These are phyloP conservation scores for Ustilago crameri DNA, from an alignment of 1,284 basidiomycete genomes.

Conservation along the genomic window DNA sequence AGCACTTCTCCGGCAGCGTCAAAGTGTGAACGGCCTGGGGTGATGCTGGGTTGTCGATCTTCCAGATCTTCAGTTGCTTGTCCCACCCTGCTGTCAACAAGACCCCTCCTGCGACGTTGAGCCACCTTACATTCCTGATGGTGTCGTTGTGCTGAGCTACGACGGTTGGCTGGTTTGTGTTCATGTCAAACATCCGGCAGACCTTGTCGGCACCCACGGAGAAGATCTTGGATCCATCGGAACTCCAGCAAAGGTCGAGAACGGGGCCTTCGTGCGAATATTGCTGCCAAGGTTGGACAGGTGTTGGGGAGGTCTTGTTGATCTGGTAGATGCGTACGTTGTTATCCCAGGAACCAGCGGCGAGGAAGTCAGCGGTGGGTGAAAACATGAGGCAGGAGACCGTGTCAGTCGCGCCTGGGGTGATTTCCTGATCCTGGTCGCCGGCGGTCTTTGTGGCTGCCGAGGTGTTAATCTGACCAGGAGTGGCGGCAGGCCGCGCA, in stretches of 20 bases:
- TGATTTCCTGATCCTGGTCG: constrained; percentile 77
- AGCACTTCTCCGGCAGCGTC: constrained; percentile 86
- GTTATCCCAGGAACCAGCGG: constrained; percentile 69
- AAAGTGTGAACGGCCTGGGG: constrained; percentile 51
- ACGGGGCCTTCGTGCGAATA: constrained; percentile 85
- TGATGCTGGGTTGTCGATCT: constrained; percentile 54
- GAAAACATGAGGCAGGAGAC: constrained; percentile 67
- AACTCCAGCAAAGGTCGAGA: constrained; percentile 83
- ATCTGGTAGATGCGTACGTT: constrained; percentile 73
- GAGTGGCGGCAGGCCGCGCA: constrained; percentile 35
- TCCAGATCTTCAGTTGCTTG: constrained; percentile 78
- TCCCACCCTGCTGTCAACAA: constrained; percentile 91
- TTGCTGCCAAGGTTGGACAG: constrained; percentile 71
- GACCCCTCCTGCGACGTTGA: constrained; percentile 78
- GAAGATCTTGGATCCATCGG: constrained; percentile 82
- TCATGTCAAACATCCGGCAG: constrained; percentile 81
- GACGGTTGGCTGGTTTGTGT: constrained; percentile 74
- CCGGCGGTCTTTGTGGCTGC: constrained; percentile 51
- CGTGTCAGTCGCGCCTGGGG: constrained; percentile 69
- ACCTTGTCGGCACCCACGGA: constrained; percentile 89
- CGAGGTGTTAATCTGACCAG: constrained; percentile 50
- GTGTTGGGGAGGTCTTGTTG: constrained; percentile 77
- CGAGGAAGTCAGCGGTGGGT: constrained; percentile 69
- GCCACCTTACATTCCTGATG: constrained; percentile 80
- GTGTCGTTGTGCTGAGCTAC: constrained; percentile 87